Evolutionary conservation across 179 eudicot genomes (phyloP).

Genomic region (Gypsophila paniculata): DNA sequence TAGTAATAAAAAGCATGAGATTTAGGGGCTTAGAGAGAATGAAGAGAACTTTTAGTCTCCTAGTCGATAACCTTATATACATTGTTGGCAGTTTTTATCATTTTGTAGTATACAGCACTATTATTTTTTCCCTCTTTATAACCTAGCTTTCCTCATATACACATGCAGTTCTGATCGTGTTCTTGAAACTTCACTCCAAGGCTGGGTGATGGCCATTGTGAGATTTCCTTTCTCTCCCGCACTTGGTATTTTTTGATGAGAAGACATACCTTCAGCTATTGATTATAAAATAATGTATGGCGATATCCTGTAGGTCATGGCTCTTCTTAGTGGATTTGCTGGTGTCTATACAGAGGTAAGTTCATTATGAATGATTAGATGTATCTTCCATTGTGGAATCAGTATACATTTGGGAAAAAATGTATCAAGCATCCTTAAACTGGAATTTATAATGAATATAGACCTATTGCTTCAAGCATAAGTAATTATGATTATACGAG

Average conservation of each 20-base stretch:
- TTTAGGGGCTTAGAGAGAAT: not conserved
- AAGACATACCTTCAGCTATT: not conserved
- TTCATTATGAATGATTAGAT: not conserved
- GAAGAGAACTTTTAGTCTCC: not conserved
- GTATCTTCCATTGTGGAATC: constrained; percentile 13
- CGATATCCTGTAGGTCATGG: constrained; percentile 66
- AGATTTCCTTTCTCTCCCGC: constrained; percentile 32
- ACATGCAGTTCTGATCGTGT: constrained; percentile 86
- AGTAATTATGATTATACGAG: not conserved
- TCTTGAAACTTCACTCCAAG: constrained; percentile 86
- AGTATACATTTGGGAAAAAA: not conserved
- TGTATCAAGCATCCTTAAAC: not conserved
- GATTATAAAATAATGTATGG: constrained; percentile 5
- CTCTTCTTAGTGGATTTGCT: constrained; percentile 98
- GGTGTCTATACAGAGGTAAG: constrained; percentile 98
- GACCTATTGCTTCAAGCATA: not conserved
- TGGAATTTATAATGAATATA: not conserved
- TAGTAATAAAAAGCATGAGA: not conserved
- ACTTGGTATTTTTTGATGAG: not conserved
- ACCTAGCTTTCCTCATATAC: constrained; percentile 9
- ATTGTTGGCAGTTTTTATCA: too few relatives aligned
- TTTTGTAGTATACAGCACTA: too few relatives aligned
- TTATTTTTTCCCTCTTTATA: constrained; percentile 1
- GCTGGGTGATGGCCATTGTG: constrained; percentile 99
- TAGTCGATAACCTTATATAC: too few relatives aligned